These are phyloP conservation scores for Cladosporium sp. DNA, from an alignment of 2,329 filamentous ascomycete species.

Conservation along the genomic window DNA sequence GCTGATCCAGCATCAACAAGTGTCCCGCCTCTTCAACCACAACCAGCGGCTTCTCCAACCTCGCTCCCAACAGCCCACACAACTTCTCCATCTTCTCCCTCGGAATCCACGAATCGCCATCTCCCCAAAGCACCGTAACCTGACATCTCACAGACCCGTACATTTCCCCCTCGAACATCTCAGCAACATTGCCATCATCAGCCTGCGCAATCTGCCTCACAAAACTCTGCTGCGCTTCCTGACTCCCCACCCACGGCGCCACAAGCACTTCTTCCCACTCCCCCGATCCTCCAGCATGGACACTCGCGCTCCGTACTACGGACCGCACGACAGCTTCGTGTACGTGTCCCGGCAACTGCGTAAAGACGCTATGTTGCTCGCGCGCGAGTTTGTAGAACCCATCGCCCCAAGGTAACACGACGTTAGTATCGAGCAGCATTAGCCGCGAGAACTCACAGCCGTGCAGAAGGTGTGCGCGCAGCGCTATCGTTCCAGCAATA, in stretches of 20 bases:
- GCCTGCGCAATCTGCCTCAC: conserved; percentile 45
- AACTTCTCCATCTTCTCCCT: conserved; percentile 40
- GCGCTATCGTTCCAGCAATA: conserved; percentile 44
- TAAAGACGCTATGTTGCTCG: conserved; percentile 25
- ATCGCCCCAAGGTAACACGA: conserved; percentile 45
- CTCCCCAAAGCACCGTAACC: conserved; percentile 49
- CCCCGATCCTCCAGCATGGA: conserved; percentile 22
- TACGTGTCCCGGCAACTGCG: conserved; percentile 35
- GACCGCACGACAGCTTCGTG: conserved; percentile 42
- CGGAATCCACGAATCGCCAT: conserved; percentile 47
- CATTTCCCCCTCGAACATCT: conserved; percentile 20
- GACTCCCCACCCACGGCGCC: conserved; percentile 33
- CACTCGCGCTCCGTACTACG: conserved; percentile 44
- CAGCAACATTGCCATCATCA: conserved; percentile 41
- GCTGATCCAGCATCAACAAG: conserved; percentile 48
- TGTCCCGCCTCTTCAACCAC: conserved; percentile 47
- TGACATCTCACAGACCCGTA: conserved; percentile 20
- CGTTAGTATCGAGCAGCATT: conserved; percentile 47
- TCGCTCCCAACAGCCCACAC: conserved; percentile 33
- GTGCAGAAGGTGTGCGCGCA: conserved; percentile 42
- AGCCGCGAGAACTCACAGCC: background rate
- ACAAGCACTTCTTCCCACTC: conserved; percentile 40
- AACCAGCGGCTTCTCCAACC: conserved; percentile 37
- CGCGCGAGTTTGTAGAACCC: conserved; percentile 47
- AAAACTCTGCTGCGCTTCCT: conserved; percentile 38